Base-by-base conservation (phyloP, 371 early-diverging fungal species). In the Mortierella sp. region DNA sequence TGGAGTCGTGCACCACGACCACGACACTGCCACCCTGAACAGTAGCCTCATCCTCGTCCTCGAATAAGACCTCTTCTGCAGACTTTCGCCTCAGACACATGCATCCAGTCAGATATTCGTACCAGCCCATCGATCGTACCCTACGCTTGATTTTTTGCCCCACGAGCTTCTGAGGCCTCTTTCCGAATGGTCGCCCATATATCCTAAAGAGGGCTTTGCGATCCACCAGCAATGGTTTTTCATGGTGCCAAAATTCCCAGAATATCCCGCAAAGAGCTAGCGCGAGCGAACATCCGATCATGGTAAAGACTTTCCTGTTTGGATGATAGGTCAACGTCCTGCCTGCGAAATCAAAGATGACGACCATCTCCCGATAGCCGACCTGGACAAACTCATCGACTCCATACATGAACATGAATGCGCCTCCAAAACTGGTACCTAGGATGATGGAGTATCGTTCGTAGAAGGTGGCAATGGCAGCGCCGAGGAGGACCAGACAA, bases 291-390 rank as follows among this genome's bases (percentile, higher is more conserved):
- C 48, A 46, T 6, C 65, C 76, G 37, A 76, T 50, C 76, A 76
- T 76, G 17, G 44, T 53, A 30, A 34, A 61, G 1, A 76, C 76
- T 6, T 47, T 21, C 3, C 8, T 28, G 46, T 56, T 51, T 1
- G 76, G 58, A 21, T 64, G 60, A 49, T 76, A 76, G 2, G 43
- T 34, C 21, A 76, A 34, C 0, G 65, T 50, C 50, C 23, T 69
- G n/a, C 76, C 65, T 4, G 50, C 55, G 27, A 69, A 54, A 0
- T 57, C 34, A 30, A 76, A 64, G 39, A 76, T 65, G 12, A 63
- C 58, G 41, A 80, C 44, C 69, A 78, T 78, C 30, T 80, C 80
- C 4, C 72, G 63, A 50, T 70, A 80, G 0, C 80, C 78, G 39
- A 51, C 48, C 47, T 72, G 72, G 6, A 61, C 19, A 43, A 80